phyloP scores from a whole-genome alignment of 192 early-diverging fungal genomes.

The Umbelopsis sp. region DNA sequence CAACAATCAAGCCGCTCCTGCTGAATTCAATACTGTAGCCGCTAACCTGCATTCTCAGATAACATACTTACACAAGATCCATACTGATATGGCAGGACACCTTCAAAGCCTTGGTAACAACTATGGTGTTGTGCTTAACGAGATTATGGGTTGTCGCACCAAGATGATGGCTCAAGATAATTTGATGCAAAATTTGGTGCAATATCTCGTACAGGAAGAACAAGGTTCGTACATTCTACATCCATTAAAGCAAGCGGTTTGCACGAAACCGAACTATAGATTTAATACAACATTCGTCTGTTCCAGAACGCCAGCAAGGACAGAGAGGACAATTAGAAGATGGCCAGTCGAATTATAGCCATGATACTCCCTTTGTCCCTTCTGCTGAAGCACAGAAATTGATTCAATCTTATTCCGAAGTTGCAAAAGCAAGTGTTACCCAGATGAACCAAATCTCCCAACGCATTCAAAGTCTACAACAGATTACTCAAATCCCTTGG shows the following conservation, averaged over 20 bases:
- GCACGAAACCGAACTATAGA: too few relatives aligned
- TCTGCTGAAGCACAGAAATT: constrained; percentile 33
- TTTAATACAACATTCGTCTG: not conserved
- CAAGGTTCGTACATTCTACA: constrained; percentile 39
- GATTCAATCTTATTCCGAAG: constrained; percentile 35
- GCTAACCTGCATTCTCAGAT: constrained; percentile 40
- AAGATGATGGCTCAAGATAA: constrained; percentile 48
- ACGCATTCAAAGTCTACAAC: constrained; percentile 20
- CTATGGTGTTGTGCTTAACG: constrained; percentile 30
- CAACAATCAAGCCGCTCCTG: constrained; percentile 7
- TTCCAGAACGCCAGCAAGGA: constrained; percentile 8
- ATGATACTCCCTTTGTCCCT: constrained; percentile 25
- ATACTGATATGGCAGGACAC: constrained; percentile 40
- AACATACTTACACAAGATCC: constrained; percentile 36
- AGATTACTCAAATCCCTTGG: constrained; percentile 17
- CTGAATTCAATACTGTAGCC: constrained; percentile 11
- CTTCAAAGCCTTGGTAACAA: constrained; percentile 23
- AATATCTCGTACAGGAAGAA: constrained; percentile 35
- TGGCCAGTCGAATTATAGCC: not conserved
- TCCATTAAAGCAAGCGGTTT: too few relatives aligned
- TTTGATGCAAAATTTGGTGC: constrained; percentile 43
- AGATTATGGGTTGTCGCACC: constrained; percentile 39
- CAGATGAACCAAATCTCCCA: constrained; percentile 35
- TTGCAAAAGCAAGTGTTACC: constrained; percentile 24
- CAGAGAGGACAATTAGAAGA: constrained; percentile 1